Conservation (phyloP, 2,329 filamentous ascomycete species). For the Colletotrichum sp. region DNA sequence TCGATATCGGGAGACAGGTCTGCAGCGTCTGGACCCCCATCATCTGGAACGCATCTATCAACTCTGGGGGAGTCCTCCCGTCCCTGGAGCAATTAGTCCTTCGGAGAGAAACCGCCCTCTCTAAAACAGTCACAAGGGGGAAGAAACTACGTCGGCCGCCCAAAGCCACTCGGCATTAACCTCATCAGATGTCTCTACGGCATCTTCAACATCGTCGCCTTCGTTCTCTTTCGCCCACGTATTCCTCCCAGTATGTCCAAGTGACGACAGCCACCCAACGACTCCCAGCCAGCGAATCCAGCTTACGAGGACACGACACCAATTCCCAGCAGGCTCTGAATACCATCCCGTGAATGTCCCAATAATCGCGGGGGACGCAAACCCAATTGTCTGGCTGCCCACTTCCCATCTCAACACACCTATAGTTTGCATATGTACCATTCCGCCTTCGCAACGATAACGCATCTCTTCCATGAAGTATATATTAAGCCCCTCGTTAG, state of each 20-base stretch:
- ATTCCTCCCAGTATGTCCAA: not conserved
- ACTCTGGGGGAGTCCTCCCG: not conserved
- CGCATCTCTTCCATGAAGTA: not conserved
- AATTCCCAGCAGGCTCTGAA: accelerated
- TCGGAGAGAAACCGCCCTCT: too few relatives aligned
- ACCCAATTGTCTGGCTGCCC: not conserved
- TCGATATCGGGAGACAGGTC: not conserved
- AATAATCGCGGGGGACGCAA: not conserved
- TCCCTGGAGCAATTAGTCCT: not conserved
- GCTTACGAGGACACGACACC: not conserved
- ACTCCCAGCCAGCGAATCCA: not conserved
- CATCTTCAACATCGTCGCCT: not conserved
- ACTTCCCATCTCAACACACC: not conserved
- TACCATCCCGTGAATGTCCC: not conserved
- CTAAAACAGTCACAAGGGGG: not conserved
- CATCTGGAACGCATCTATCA: not conserved
- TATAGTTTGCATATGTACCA: not conserved
- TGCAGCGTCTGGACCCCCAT: accelerated
- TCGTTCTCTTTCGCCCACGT: not conserved
- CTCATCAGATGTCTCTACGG: accelerated
- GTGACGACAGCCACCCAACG: accelerated
- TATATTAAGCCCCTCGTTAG: not conserved
- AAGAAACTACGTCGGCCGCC: not conserved
- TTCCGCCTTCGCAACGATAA: accelerated
- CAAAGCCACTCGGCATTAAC: not conserved